phyloP scores from a whole-genome alignment of 2,329 filamentous ascomycete species.

The Colletotrichum sojae region DNA sequence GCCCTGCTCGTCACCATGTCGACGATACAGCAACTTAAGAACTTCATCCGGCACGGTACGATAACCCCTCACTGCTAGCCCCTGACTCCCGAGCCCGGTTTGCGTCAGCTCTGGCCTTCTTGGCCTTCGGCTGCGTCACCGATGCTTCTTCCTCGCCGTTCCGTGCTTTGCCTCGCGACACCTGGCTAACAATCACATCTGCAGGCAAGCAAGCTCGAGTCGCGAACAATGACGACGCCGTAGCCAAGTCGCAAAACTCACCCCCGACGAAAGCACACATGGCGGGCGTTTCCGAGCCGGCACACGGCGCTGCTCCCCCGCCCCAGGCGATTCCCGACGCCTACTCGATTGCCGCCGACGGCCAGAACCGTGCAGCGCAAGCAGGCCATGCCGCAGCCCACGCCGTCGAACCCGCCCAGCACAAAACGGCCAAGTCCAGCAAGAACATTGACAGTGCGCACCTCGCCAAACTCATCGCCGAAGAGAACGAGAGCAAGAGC shows the following conservation, averaged over 20 bases:
- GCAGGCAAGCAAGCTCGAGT: slow-evolving; percentile 89
- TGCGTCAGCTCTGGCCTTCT: not conserved
- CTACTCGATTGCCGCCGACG: slow-evolving; percentile 73
- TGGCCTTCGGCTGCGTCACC: not conserved
- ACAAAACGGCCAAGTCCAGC: slow-evolving; percentile 51
- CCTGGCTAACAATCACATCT: slow-evolving; percentile 1
- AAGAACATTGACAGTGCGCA: slow-evolving; percentile 72
- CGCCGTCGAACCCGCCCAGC: slow-evolving; percentile 73
- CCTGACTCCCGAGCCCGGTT: not conserved
- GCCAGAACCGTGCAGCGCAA: slow-evolving; percentile 77
- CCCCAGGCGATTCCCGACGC: slow-evolving; percentile 66
- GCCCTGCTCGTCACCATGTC: slow-evolving; percentile 62
- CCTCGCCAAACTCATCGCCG: slow-evolving; percentile 87
- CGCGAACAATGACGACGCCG: slow-evolving; percentile 67
- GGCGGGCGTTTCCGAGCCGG: slow-evolving; percentile 66
- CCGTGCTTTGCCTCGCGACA: slow-evolving; percentile 1
- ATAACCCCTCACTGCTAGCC: slow-evolving; percentile 28
- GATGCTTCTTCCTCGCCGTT: too few species aligned
- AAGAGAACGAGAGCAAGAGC: slow-evolving; percentile 88
- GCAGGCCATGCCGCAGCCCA: slow-evolving; percentile 76
- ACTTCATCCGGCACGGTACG: slow-evolving; percentile 93
- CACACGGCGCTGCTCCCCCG: slow-evolving; percentile 54
- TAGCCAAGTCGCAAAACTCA: slow-evolving; percentile 67
- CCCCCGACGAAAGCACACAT: slow-evolving; percentile 66
- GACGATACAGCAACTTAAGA: slow-evolving; percentile 95